Base-by-base conservation (phyloP, 768 basidiomycete genomes). In the Xanthoconium purpureum region DNA sequence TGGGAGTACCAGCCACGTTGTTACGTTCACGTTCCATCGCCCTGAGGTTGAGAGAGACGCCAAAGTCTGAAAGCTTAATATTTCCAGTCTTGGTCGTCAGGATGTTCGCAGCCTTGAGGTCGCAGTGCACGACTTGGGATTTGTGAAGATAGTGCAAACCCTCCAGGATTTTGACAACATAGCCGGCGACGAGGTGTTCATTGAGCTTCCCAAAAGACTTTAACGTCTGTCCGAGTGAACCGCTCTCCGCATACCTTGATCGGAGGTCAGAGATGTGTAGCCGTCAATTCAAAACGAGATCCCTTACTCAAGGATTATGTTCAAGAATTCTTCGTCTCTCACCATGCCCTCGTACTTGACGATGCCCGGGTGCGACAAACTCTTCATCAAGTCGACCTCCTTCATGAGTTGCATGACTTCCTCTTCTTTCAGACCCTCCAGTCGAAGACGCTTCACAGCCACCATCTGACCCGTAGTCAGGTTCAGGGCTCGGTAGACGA, bases 81-180 rank as follows among this genome's bases (percentile, higher is more conserved):
- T 98, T 97, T 42, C 95, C 96, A 49, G 86, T 95, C 81, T 98
- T 98, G 15, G 95, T 98, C 14, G 91, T 94, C n/a, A 99, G 83
- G 68, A 99, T 97, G 70, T 98, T 99, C 24, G 96, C 96, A 0
- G 96, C 94, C 73, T 99, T 99, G 60, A 99, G 82, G 74, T 99
- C 96, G 69, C 96, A 97, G 69, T 99, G 96, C 10, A 98, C 94
- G 56, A 97, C 93, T 67, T 94, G 83, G 63, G 85, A 85, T 58
- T 77, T 77, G 72, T 99, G 96, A 14, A 99, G 83, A 71, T 98
- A 98, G 66, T 95, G 84, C 46, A 98, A 75, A 0, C 96, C 96
- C 70, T 98, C 96, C 44, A 98, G 80, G 66, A 98, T 98, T 80
- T 95, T 97, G 72, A 93, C 89, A 50, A 95, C 92, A 68, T 97